Base-by-base conservation (phyloP, 768 basidiomycete genomes). In the Leucocoprinus sp. region DNA sequence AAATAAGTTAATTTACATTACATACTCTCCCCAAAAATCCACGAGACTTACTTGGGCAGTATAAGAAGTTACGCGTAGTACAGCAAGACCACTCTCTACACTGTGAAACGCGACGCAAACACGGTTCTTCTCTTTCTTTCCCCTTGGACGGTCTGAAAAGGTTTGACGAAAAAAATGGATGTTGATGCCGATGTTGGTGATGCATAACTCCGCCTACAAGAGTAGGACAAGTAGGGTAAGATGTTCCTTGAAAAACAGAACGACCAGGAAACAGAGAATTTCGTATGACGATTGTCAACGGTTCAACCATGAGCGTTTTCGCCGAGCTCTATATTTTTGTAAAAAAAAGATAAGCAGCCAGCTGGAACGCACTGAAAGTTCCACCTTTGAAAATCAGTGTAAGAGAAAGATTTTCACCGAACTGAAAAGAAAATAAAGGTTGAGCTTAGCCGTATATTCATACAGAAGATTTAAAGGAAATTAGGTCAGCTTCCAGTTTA, bases 121-220 rank as follows among this genome's bases (percentile, higher is more conserved):
- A 51, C 35, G 62, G 57, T 37, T 55, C 50, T 17, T 64, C 69
- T 54, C 64, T 73, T 54, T 68, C 73, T 60, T 24, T 47, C 17
- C 41, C 45, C 31, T 81, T 81, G 24, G 63, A 62, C 8, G 81
- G 80, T 2, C 69, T 74, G 53, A 78, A 80, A 58, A 80, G 79
- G 53, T 77, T 71, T 8, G 60, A 29, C 21, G 41, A 33, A 19
- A 36, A 43, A 41, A 34, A 41, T 12, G 34, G 38, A 31, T 27
- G 31, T n/a, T 54, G 43, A 47, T 15, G 66, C 45, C 45, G 39
- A 27, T 45, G 8, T 2, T 14, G 59, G 55, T 45, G 54, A 50
- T 31, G 52, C 39, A 48, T 48, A 17, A 15, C 37, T 8, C 28
- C 48, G 29, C 39, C 48, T 14, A 42, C 44, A 33, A 37, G 43